Percentiles rank a stretch among this genome's conserved stretches.
Conservation (phyloP, 2,329 filamentous ascomycete genomes). For the Ambrosiella xylebori region DNA sequence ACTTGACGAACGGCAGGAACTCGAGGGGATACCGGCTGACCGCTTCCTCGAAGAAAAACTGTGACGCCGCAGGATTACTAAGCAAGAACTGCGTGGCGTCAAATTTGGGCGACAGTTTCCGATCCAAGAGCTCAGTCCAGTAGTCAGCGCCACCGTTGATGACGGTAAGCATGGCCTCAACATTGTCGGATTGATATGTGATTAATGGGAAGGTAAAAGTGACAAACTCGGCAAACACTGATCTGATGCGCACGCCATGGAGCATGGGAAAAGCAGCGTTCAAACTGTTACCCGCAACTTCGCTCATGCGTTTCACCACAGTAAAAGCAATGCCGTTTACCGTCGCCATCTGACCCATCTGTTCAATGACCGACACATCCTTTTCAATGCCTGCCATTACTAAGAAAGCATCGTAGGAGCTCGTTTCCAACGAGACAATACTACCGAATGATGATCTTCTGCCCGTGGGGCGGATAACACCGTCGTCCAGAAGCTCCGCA, state of each 20-base stretch:
- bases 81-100: conserved; percentile 28
- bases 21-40: conserved; percentile 22
- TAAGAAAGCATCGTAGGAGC: conserved; percentile 41
- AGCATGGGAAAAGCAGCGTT: conserved; percentile 33
- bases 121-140: conserved; percentile 2
- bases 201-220: conserved; percentile 49
- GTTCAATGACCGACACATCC: conserved; percentile 33
- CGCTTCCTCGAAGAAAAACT: conserved; percentile 14
- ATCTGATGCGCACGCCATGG: conserved; percentile 45
- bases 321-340: conserved; percentile 35
- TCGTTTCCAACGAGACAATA: conserved; percentile 43
- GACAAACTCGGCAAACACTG: conserved; percentile 52
- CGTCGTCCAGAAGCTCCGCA: conserved; percentile 34
- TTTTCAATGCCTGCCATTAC: conserved; percentile 32
- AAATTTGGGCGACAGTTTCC: conserved; percentile 12
- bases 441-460: conserved; percentile 44
- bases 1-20: conserved; percentile 22
- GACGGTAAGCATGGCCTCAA: conserved; percentile 48
- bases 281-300: conserved; percentile 27
- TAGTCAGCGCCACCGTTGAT: conserved; percentile 27
- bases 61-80: conserved; percentile 36
- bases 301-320: conserved; percentile 33
- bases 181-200: conserved; percentile 55
- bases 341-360: conserved; percentile 32
- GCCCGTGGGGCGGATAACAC: conserved; percentile 23